Evolutionary conservation across 495 filamentous ascomycete species (phyloP), one percentile per base, ranked within the genome.

Genomic region (Neurospora sp.): DNA sequence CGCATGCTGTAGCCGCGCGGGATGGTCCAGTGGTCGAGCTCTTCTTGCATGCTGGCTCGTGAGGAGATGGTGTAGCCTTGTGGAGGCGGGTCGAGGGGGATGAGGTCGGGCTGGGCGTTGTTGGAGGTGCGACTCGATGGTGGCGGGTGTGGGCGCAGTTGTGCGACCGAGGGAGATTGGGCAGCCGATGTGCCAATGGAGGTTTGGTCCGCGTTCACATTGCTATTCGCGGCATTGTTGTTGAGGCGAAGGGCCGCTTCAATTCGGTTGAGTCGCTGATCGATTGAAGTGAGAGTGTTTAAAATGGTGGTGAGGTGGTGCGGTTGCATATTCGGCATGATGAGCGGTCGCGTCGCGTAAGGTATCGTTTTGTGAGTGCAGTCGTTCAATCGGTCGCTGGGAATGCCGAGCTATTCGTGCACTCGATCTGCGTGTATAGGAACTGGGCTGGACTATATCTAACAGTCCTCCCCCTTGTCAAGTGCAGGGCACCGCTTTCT

Each of bases 1-100:
- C 80, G 80, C 80, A 81, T 81, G 78, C 79, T 80, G 75, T 81
- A 81, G 61, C 80, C 80, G 18, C 80, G 78, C 16, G 80, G 80
- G 20, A 81, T 74, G 31, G 80, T 81, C 75, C 75, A 81, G 41
- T 68, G 59, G 75, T 81, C 80, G 5, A 81, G 80, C 72, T 80
- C 78, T 12, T 80, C 80, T 68, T 81, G 80, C 80, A 81, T 81
- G 37, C 71, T 72, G 31, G 73, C 75, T 20, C 80, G 77, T 35
- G 79, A 81, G 8, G 77, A 73, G 73, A 81, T 77, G 70, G 74
- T 75, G 73, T 72, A 78, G 73, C 79, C 79, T 45, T 77, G 71
- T 3, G 80, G 80, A 18, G 80, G 80, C 31, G 80, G 74, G 41
- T 81, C 79, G 71, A 81, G 79, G 47, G 80, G 73, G 68, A 72